A percentile compares a stretch with the other conserved stretches of the same genome.
Evolutionary conservation across 768 basidiomycete genomes (phyloP).

Genomic region (Rhodotorula paludigena): DNA sequence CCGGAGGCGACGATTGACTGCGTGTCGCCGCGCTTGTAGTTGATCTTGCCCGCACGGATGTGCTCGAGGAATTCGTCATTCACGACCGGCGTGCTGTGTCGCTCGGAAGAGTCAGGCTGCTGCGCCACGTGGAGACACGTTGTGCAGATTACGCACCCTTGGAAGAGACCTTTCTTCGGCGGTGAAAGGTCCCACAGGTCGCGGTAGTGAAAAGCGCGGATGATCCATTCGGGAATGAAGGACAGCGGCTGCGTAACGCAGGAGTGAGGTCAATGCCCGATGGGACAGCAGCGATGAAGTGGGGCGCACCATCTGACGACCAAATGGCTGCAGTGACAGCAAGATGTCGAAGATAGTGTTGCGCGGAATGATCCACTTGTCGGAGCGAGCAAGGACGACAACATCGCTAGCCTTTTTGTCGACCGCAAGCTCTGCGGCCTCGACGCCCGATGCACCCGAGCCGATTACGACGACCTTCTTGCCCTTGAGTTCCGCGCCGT

Average conservation of each 20-base stretch:
- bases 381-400: slow-evolving; percentile 44
- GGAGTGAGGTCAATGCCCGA: neutral
- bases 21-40: slow-evolving; percentile 55
- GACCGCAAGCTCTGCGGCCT: slow-evolving; percentile 51
- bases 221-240: slow-evolving; percentile 17
- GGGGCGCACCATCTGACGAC: slow-evolving; percentile 52
- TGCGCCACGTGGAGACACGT: no score
- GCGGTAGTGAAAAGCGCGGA: slow-evolving; percentile 30
- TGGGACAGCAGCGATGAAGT: neutral
- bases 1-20: slow-evolving; percentile 49
- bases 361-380: slow-evolving; percentile 53
- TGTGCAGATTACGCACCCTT: slow-evolving; percentile 50
- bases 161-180: slow-evolving; percentile 50
- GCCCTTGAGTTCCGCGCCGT: slow-evolving; percentile 47
- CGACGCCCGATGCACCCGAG: slow-evolving; percentile 58
- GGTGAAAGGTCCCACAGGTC: slow-evolving; percentile 19
- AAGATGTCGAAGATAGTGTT: slow-evolving; percentile 55
- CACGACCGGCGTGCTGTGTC: slow-evolving; percentile 46
- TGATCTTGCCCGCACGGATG: slow-evolving; percentile 51
- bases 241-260: slow-evolving; percentile 12
- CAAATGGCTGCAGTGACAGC: slow-evolving; percentile 56
- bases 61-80: slow-evolving; percentile 56
- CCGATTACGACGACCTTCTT: slow-evolving; percentile 54
- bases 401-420: slow-evolving; percentile 46
- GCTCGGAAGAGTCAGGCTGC: neutral